A percentile compares a stretch with the other conserved stretches of the same genome.
phyloP scores from a whole-genome alignment of 1,284 basidiomycete genomes.

The Fomes fomentarius region DNA sequence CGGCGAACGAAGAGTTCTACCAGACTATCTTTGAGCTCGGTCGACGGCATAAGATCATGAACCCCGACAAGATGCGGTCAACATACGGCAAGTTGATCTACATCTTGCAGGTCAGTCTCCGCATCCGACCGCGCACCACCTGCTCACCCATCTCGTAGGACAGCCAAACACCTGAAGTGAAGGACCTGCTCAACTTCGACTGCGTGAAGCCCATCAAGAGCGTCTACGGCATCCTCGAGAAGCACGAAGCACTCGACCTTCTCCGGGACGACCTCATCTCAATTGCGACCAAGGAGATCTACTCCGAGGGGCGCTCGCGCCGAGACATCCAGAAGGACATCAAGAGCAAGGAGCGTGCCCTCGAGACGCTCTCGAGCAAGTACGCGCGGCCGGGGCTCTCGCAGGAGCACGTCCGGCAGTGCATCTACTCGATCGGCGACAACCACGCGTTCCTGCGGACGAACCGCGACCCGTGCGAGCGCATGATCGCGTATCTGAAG shows the following conservation, averaged over 20 bases:
- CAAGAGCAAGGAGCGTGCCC: constrained; percentile 78
- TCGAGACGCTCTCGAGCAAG: constrained; percentile 66
- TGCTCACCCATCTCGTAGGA: constrained; percentile 50
- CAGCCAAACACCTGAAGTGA: constrained; percentile 76
- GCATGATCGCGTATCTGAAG: constrained; percentile 76
- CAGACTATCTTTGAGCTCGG: constrained; percentile 78
- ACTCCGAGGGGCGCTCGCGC: constrained; percentile 67
- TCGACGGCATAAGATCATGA: constrained; percentile 85
- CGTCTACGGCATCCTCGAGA: constrained; percentile 66
- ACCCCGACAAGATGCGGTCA: constrained; percentile 84
- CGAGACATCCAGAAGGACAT: constrained; percentile 81
- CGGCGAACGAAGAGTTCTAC: constrained; percentile 75
- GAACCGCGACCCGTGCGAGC: constrained; percentile 83
- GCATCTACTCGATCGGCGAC: constrained; percentile 82
- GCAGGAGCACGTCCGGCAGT: constrained; percentile 71
- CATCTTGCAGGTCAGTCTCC: constrained; percentile 63
- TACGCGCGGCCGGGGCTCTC: constrained; percentile 60
- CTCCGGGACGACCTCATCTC: constrained; percentile 75
- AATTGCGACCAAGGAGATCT: constrained; percentile 77
- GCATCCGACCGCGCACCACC: not conserved
- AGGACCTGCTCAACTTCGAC: constrained; percentile 73
- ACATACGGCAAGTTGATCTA: constrained; percentile 86
- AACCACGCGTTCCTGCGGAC: constrained; percentile 82
- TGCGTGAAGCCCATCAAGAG: constrained; percentile 77
- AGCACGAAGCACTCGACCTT: constrained; percentile 62